A percentile compares a stretch with the other conserved stretches of the same genome.
Conservation (phyloP, 179 eudicot species). For the Spergularia azorica region DNA sequence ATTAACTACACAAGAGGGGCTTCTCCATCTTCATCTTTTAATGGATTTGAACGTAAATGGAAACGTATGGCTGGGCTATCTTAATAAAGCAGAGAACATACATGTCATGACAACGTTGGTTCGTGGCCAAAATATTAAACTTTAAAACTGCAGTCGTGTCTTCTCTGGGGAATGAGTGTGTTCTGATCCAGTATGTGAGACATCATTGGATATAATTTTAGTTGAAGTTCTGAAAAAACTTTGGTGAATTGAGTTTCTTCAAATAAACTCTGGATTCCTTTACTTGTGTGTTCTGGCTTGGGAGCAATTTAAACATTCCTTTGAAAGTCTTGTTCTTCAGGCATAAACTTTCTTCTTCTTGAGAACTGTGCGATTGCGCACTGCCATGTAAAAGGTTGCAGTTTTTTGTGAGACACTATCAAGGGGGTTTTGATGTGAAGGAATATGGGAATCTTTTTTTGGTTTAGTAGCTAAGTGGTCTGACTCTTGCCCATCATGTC, state of each 20-base stretch:
- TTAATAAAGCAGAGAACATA: too few relatives aligned
- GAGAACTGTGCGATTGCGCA: not conserved
- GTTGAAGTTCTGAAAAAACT: not conserved
- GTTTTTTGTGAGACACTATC: not conserved
- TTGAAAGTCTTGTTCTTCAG: not conserved
- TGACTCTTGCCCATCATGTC: not conserved
- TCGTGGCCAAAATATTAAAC: too few relatives aligned
- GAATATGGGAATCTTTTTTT: not conserved
- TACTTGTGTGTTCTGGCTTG: not conserved
- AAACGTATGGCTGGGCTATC: too few relatives aligned
- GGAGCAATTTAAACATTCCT: constrained; percentile 1
- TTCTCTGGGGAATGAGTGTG: too few relatives aligned
- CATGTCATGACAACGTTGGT: too few relatives aligned
- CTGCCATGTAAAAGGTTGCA: not conserved
- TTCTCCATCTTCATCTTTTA: too few relatives aligned
- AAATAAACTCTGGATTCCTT: not conserved
- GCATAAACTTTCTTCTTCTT: not conserved
- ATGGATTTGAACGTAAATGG: too few relatives aligned
- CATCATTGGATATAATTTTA: not conserved
- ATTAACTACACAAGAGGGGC: too few relatives aligned
- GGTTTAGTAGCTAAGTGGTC: not conserved
- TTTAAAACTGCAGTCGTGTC: too few relatives aligned
- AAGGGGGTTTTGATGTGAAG: not conserved
- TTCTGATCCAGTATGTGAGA: too few relatives aligned
- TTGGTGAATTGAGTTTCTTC: not conserved